Conservation (phyloP, 345 rosid genomes). For the Ceriops decandra region DNA sequence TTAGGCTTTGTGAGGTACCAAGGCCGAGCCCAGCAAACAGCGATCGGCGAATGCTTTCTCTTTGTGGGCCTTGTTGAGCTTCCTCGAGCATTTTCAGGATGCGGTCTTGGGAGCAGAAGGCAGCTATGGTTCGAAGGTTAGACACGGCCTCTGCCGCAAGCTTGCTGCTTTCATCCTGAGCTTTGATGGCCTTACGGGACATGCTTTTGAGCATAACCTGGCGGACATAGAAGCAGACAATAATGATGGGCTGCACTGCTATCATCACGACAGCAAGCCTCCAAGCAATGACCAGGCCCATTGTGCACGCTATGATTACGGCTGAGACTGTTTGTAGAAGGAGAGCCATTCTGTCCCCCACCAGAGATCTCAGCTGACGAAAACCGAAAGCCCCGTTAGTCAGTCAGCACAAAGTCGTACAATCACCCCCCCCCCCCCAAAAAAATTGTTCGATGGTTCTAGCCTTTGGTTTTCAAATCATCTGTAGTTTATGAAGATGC, state of each 20-base stretch:
- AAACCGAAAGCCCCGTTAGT: neutral
- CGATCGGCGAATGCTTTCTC: slow-evolving; percentile 30
- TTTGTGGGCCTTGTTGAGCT: slow-evolving; percentile 39
- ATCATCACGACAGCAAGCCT: slow-evolving; percentile 45
- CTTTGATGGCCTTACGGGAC: slow-evolving; percentile 25
- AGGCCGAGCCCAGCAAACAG: slow-evolving; percentile 38
- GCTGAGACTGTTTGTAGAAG: slow-evolving; percentile 39
- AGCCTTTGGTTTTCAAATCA: too few relatives aligned
- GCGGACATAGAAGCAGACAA: slow-evolving; percentile 26
- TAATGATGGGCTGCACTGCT: slow-evolving; percentile 43
- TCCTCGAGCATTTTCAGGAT: slow-evolving; percentile 37
- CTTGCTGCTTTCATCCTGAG: slow-evolving; percentile 28
- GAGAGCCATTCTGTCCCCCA: slow-evolving; percentile 30
- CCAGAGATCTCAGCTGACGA: slow-evolving; percentile 23
- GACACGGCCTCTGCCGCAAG: slow-evolving; percentile 34
- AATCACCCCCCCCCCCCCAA: too few relatives aligned
- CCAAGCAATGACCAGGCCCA: slow-evolving; percentile 49
- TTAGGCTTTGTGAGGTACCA: slow-evolving; percentile 37
- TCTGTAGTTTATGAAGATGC: too few relatives aligned
- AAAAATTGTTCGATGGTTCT: too few relatives aligned
- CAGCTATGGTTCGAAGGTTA: slow-evolving; percentile 37
- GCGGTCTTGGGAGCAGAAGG: slow-evolving; percentile 41
- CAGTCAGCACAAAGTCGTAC: neutral
- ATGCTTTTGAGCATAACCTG: slow-evolving; percentile 20
- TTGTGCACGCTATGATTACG: slow-evolving; percentile 36